Evolutionary conservation across 2,329 filamentous ascomycete genomes (phyloP).

Genomic region (Hymenoscyphus fructigenus): DNA sequence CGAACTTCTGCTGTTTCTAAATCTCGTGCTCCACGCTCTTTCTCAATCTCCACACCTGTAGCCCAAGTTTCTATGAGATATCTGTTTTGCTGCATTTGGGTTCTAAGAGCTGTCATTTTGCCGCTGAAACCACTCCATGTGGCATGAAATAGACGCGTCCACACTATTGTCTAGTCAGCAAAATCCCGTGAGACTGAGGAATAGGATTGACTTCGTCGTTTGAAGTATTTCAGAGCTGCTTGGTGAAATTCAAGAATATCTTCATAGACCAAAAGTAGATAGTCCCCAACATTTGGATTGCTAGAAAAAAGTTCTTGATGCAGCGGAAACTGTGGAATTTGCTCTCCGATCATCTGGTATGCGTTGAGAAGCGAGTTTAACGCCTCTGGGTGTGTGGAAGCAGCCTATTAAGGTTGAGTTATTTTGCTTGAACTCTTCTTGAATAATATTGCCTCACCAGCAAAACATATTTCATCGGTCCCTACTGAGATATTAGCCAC

Average conservation of each 20-base stretch:
- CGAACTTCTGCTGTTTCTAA: too few relatives aligned
- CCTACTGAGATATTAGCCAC: constrained; percentile 10
- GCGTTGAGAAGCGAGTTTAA: constrained; percentile 44
- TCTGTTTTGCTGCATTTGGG: background rate
- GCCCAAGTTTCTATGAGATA: too few relatives aligned
- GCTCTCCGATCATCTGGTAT: constrained; percentile 42
- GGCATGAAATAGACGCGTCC: constrained; percentile 35
- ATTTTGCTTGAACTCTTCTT: background rate
- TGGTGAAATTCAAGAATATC: constrained; percentile 51
- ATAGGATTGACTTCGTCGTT: constrained; percentile 14
- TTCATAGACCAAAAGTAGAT: constrained; percentile 45
- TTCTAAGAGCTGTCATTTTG: background rate
- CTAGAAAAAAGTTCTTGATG: constrained; percentile 35
- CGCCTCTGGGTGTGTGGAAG: constrained; percentile 28
- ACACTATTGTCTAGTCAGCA: constrained; percentile 20
- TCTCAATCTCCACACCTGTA: too few relatives aligned
- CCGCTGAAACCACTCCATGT: constrained; percentile 29
- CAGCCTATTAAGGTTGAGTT: constrained; percentile 14
- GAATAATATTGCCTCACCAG: constrained; percentile 24
- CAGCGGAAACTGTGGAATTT: constrained; percentile 41
- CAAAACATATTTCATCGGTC: constrained; percentile 43
- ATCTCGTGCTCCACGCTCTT: too few relatives aligned
- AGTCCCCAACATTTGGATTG: constrained; percentile 41
- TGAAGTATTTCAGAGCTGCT: constrained; percentile 47
- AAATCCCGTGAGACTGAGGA: background rate